phyloP scores from a whole-genome alignment of 2,329 filamentous ascomycete genomes.

The Graphilbum sp. region DNA sequence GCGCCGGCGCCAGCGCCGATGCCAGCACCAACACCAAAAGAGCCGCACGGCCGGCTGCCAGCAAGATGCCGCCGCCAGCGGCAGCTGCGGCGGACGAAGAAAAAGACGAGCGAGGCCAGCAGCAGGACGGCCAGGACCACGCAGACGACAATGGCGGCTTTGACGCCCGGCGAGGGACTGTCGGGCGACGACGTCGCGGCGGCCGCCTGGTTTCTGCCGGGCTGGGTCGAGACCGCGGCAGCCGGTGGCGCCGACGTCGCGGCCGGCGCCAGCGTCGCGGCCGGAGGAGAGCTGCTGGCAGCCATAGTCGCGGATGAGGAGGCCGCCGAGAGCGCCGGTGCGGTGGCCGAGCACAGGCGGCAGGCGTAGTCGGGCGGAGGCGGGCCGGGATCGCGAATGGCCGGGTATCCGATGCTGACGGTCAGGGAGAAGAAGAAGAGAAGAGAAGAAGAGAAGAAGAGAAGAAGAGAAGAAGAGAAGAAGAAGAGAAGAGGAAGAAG shows the following conservation, averaged over 20 bases:
- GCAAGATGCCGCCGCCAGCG: background rate
- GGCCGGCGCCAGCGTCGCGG: background rate
- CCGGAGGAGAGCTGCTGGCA: background rate
- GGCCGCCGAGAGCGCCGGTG: too few species aligned
- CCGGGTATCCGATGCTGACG: slow-evolving; percentile 14
- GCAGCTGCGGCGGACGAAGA: slow-evolving; percentile 14
- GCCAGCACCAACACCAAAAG: too few species aligned
- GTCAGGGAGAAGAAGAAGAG: background rate
- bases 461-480: background rate
- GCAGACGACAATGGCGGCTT: slow-evolving; percentile 27
- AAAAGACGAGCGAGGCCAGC: slow-evolving; percentile 19
- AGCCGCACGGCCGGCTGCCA: too few species aligned
- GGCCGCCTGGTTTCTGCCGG: background rate
- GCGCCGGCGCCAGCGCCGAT: too few species aligned
- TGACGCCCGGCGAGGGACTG: slow-evolving; percentile 19
- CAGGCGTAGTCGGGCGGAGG: slow-evolving; percentile 15
- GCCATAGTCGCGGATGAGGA: background rate
- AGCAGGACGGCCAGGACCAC: slow-evolving; percentile 21
- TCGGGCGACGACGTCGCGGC: background rate
- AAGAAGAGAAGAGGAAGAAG: background rate
- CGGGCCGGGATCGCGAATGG: slow-evolving; percentile 19
- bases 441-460: background rate
- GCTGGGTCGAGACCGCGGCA: background rate
- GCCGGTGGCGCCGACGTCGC: background rate
- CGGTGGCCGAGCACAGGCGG: too few species aligned